A percentile compares a stretch with the other conserved stretches of the same genome.
These are phyloP conservation scores for Madurella mycetomatis DNA, from an alignment of 2,329 filamentous ascomycete genomes.

Conservation along the genomic window DNA sequence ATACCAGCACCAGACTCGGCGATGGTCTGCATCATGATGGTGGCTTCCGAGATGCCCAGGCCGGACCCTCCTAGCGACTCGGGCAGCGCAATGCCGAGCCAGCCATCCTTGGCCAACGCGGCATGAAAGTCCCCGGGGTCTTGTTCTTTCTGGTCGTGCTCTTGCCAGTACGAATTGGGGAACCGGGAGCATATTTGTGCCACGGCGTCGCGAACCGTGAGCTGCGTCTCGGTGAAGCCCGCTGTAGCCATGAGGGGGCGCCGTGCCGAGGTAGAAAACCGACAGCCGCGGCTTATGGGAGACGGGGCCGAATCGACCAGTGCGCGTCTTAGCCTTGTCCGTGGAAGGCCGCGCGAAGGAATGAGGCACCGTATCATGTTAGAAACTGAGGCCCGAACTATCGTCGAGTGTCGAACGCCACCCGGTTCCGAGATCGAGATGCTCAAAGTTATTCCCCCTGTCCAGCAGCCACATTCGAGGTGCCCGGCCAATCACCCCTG, in stretches of 20 bases:
- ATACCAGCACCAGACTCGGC: conserved; percentile 75
- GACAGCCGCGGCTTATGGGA: not conserved
- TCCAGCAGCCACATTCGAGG: no score
- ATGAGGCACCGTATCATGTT: no score
- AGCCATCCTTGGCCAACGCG: conserved; percentile 68
- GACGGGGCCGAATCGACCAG: no score
- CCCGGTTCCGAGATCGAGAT: no score
- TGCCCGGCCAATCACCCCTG: no score
- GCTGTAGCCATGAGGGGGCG: conserved; percentile 62
- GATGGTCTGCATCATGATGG: conserved; percentile 84
- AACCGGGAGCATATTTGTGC: conserved; percentile 65
- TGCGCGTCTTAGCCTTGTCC: no score
- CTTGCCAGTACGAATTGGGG: conserved; percentile 72
- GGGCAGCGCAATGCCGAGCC: conserved; percentile 76
- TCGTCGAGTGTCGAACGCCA: no score
- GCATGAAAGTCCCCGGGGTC: conserved; percentile 75
- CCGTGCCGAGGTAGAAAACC: conserved; percentile 35
- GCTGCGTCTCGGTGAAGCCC: conserved; percentile 67
- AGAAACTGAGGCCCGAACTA: no score
- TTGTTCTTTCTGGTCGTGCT: conserved; percentile 63
- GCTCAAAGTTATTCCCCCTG: no score
- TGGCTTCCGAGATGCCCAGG: conserved; percentile 74
- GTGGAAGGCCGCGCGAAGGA: no score
- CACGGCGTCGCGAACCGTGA: conserved; percentile 68
- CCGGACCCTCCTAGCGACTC: conserved; percentile 70